Conservation (phyloP, 768 basidiomycete genomes). For the Lactifluus subvellereus region DNA sequence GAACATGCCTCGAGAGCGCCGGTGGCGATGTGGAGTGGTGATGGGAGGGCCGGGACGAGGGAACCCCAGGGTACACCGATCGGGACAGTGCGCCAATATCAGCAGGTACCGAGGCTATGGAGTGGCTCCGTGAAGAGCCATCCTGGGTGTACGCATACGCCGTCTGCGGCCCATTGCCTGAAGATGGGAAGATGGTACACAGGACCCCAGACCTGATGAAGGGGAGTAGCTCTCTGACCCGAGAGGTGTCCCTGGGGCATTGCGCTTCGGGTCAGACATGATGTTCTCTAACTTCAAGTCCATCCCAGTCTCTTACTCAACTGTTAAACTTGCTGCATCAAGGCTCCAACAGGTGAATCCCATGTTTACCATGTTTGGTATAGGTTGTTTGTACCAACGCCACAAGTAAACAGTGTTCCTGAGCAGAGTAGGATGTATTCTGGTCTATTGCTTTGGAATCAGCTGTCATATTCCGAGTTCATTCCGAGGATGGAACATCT, state of each 20-base stretch:
- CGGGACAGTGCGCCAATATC: neutral
- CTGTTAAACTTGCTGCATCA: too few relatives aligned
- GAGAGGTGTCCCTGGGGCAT: neutral
- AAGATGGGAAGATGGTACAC: conserved; percentile 24
- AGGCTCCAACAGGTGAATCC: too few relatives aligned
- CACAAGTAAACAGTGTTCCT: too few relatives aligned
- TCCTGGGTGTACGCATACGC: conserved; percentile 18
- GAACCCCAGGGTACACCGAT: neutral
- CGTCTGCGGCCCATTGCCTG: conserved; percentile 18
- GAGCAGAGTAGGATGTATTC: too few relatives aligned
- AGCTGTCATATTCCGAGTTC: too few relatives aligned
- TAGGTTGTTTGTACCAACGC: too few relatives aligned
- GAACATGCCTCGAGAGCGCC: neutral
- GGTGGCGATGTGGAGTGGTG: neutral
- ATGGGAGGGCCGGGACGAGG: neutral
- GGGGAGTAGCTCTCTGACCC: conserved; percentile 16
- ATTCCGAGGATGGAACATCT: too few relatives aligned
- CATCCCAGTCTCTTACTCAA: too few relatives aligned
- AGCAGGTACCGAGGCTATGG: neutral
- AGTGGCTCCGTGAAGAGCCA: conserved; percentile 1
- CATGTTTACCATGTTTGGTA: too few relatives aligned
- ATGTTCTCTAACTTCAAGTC: too few relatives aligned
- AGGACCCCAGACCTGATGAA: conserved; percentile 19
- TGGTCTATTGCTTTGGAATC: too few relatives aligned
- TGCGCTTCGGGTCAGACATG: conserved; percentile 19